Evolutionary conservation across 352 stramenopile genomes (phyloP).

Genomic region (Bremia lactucae): DNA sequence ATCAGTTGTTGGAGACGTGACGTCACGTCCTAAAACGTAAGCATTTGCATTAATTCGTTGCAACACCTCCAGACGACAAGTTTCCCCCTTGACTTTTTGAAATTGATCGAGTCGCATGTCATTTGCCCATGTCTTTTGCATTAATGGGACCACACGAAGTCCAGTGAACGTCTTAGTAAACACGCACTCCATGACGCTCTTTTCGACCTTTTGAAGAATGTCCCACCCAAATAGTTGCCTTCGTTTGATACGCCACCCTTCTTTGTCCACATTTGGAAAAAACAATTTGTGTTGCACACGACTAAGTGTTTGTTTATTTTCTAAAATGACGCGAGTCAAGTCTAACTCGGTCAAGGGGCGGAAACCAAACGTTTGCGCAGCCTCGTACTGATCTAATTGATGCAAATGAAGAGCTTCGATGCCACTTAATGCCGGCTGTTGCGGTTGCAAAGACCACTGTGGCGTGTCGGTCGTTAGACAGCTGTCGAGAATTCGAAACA

Average conservation of each 20-base stretch:
- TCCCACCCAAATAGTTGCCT: conserved; percentile 36
- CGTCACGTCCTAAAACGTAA: conserved; percentile 32
- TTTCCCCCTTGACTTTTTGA: conserved; percentile 38
- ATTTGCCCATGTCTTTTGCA: conserved; percentile 33
- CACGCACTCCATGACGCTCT: conserved; percentile 29
- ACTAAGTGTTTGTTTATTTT: conserved; percentile 23
- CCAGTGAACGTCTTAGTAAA: conserved; percentile 34
- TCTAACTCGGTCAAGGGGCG: conserved; percentile 20
- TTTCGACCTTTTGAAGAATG: conserved; percentile 21
- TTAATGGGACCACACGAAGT: conserved; percentile 19
- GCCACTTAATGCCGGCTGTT: conserved; percentile 9
- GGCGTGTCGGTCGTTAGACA: conserved; percentile 8
- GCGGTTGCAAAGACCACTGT: conserved; percentile 15
- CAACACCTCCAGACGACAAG: conserved; percentile 27
- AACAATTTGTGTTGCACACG: conserved; percentile 24
- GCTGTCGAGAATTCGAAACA: conserved; percentile 29
- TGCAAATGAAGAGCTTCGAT: conserved; percentile 15
- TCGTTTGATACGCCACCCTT: conserved; percentile 1
- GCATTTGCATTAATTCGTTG: conserved; percentile 28
- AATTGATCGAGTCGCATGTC: conserved; percentile 31
- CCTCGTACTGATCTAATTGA: conserved; percentile 21
- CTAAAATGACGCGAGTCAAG: conserved; percentile 26
- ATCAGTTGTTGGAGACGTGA: conserved; percentile 25
- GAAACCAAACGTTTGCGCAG: conserved; percentile 31
- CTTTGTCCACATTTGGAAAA: conserved; percentile 1